phyloP scores from a whole-genome alignment of 2,329 filamentous ascomycete species.

The Apiospora arundinis region DNA sequence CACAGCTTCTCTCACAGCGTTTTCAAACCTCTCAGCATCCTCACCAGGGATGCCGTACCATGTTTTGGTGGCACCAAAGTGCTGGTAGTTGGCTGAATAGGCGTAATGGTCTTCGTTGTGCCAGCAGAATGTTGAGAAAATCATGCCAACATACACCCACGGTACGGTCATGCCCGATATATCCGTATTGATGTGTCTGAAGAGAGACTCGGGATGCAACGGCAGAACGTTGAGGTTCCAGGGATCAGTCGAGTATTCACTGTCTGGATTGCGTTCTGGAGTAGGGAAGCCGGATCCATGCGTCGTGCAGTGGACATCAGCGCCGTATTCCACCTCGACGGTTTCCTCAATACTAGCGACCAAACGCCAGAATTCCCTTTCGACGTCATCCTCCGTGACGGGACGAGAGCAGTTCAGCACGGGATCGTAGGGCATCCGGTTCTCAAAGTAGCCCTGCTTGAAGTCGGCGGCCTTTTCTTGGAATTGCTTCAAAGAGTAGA shows the following conservation, averaged over 20 bases:
- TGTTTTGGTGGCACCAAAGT: constrained; percentile 97
- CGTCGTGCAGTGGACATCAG: constrained; percentile 97
- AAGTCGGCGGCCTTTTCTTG: constrained; percentile 96
- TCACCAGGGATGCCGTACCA: constrained; percentile 98
- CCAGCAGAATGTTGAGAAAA: constrained; percentile 99
- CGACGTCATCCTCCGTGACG: constrained; percentile 93
- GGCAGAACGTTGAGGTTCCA: constrained; percentile 97
- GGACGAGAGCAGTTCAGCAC: constrained; percentile 80
- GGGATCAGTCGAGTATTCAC: constrained; percentile 85
- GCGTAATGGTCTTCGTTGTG: constrained; percentile 98
- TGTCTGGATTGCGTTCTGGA: constrained; percentile 85
- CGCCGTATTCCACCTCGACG: constrained; percentile 96
- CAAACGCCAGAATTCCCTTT: constrained; percentile 94
- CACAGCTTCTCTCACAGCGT: constrained; percentile 92
- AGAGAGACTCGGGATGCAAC: constrained; percentile 88
- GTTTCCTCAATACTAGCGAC: constrained; percentile 94
- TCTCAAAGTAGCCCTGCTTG: constrained; percentile 91
- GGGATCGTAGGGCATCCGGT: constrained; percentile 87
- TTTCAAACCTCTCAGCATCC: constrained; percentile 93
- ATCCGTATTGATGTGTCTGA: constrained; percentile 96
- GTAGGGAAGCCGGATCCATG: constrained; percentile 98
- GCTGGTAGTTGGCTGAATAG: constrained; percentile 97
- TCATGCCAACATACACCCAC: constrained; percentile 99
- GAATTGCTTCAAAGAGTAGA: constrained; percentile 95
- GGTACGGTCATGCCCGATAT: constrained; percentile 99